These are phyloP conservation scores for Candida berthetii DNA, from an alignment of 805 yeast genomes.

Conservation along the genomic window DNA sequence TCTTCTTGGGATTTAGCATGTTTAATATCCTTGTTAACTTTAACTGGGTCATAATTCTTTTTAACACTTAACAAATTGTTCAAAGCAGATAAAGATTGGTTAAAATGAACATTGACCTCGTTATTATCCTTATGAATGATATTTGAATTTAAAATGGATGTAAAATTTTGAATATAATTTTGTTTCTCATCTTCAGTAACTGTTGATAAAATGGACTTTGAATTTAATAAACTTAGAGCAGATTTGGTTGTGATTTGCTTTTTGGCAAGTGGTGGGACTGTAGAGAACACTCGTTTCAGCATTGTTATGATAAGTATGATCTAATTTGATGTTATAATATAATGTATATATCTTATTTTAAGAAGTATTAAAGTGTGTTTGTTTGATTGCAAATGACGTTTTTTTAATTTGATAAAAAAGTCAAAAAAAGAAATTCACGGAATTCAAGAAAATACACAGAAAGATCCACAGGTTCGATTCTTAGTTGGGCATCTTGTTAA, in stretches of 20 bases:
- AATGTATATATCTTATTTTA: too few relatives aligned
- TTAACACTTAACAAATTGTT: conserved; percentile 4
- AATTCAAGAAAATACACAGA: too few relatives aligned
- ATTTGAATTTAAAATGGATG: conserved; percentile 8
- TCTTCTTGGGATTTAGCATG: conserved; percentile 2
- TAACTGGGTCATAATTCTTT: not conserved
- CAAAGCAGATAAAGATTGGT: conserved; percentile 13
- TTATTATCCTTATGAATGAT: not conserved
- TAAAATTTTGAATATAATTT: conserved; percentile 10
- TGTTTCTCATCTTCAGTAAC: conserved; percentile 9
- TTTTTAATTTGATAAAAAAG: not conserved
- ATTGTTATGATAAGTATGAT: not conserved
- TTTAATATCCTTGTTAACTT: conserved; percentile 2
- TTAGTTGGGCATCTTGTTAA: too few relatives aligned
- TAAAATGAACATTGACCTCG: conserved; percentile 4
- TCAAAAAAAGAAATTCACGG: too few relatives aligned
- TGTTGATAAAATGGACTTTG: conserved; percentile 1
- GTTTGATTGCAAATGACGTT: not conserved
- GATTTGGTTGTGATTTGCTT: not conserved
- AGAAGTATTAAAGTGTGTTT: too few relatives aligned
- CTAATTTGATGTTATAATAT: too few relatives aligned
- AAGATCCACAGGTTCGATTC: too few relatives aligned
- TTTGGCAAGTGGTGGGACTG: not conserved
- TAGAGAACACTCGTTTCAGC: not conserved
- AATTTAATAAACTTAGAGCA: conserved; percentile 2